A percentile compares a stretch with the other conserved stretches of the same genome.
phyloP scores from a whole-genome alignment of 192 early-diverging fungal genomes.

The Diversispora eburnea region DNA sequence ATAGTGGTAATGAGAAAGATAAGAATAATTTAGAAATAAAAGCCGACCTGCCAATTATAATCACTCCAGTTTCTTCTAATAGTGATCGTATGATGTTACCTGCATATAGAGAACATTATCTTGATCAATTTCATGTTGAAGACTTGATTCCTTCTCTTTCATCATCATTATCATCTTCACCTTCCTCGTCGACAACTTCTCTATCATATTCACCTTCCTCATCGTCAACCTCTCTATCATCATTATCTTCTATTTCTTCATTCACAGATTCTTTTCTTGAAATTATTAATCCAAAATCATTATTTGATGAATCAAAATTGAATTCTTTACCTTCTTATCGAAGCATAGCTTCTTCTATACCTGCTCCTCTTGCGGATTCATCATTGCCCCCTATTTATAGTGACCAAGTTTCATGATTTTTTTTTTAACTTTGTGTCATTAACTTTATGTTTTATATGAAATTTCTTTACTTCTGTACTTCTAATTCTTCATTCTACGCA shows the following conservation, averaged over 20 bases:
- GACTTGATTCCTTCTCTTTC: too few relatives aligned
- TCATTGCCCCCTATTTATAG: neutral
- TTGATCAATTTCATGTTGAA: neutral
- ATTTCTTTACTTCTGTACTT: too few relatives aligned
- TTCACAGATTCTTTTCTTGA: neutral
- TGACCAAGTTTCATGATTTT: neutral
- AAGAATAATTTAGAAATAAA: slow-evolving; percentile 34
- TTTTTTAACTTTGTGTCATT: too few relatives aligned
- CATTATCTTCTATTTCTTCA: neutral
- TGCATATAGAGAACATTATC: neutral
- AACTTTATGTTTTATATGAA: too few relatives aligned
- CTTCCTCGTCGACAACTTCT: too few relatives aligned
- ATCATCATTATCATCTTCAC: too few relatives aligned
- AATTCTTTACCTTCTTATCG: slow-evolving; percentile 1
- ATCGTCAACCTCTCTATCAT: too few relatives aligned
- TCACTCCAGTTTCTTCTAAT: slow-evolving; percentile 16
- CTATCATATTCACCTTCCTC: neutral
- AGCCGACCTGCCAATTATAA: slow-evolving; percentile 35
- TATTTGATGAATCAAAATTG: neutral
- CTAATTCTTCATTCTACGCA: too few relatives aligned
- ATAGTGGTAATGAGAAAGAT: slow-evolving; percentile 8
- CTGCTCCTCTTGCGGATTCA: neutral
- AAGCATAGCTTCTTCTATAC: neutral
- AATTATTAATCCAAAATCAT: neutral
- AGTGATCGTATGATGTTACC: slow-evolving; percentile 6